These are phyloP conservation scores for Agapanthus africanus DNA, from an alignment of 106 monocot genomes.

Conservation along the genomic window DNA sequence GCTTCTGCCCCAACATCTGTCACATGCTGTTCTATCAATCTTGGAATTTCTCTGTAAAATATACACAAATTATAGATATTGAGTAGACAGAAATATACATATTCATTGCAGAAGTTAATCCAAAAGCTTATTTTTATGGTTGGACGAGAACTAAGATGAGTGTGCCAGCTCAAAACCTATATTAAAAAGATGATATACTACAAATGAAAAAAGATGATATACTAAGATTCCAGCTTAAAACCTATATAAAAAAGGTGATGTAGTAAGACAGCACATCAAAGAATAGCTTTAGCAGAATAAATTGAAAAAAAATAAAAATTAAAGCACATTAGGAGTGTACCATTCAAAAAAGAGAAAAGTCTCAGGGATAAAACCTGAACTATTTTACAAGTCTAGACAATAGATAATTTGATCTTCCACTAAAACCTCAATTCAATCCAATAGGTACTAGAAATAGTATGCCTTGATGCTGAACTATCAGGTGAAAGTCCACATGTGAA, in stretches of 20 bases:
- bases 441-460: neutral
- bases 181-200: too few relatives aligned
- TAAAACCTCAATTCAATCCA: neutral
- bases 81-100: neutral
- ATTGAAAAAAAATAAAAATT: neutral
- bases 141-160: neutral
- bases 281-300: neutral
- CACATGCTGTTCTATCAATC: conserved; percentile 50
- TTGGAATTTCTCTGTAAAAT: conserved; percentile 45
- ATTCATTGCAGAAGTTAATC: neutral
- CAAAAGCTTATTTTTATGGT: neutral
- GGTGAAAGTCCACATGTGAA: neutral
- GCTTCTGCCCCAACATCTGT: conserved; percentile 65
- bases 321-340: neutral
- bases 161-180: neutral
- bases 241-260: neutral
- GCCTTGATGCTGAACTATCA: neutral
- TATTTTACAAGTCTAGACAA: too few relatives aligned
- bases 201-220: too few relatives aligned
- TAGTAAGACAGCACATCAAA: neutral
- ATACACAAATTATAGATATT: neutral
- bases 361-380: too few relatives aligned
- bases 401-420: neutral
- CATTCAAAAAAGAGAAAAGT: neutral
- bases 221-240: too few relatives aligned